Percentiles rank a stretch among this genome's conserved stretches.
Conservation (phyloP, 331 rosid genomes). For the Quercus tomentella region DNA sequence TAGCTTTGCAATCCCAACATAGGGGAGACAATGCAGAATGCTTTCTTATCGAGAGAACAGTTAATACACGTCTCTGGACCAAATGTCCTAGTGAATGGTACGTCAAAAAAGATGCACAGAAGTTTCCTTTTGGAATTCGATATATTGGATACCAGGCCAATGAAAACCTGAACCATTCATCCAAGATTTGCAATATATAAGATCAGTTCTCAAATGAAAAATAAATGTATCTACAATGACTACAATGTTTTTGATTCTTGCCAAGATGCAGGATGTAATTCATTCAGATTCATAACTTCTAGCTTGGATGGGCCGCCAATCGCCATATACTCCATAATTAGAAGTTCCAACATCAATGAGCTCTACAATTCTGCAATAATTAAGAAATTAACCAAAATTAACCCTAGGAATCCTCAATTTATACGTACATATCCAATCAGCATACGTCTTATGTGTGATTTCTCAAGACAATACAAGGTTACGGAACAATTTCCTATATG, state of each 20-base stretch:
- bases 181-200: neutral
- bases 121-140: neutral
- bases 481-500: neutral
- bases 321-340: neutral
- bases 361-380: neutral
- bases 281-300: neutral
- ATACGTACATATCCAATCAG: neutral
- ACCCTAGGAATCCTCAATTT: neutral
- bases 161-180: neutral
- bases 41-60: neutral
- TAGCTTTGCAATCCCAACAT: neutral
- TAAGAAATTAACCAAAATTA: neutral
- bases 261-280: neutral
- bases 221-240: neutral
- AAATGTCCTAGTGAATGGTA: neutral
- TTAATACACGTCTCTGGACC: neutral
- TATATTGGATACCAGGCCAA: neutral
- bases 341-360: neutral
- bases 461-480: neutral
- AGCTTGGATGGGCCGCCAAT: neutral
- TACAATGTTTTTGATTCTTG: neutral
- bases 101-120: neutral
- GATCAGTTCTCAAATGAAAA: neutral
- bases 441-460: neutral
- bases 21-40: neutral